phyloP scores from a whole-genome alignment of 257 asterid genomes.

The Penstemon eatonii region DNA sequence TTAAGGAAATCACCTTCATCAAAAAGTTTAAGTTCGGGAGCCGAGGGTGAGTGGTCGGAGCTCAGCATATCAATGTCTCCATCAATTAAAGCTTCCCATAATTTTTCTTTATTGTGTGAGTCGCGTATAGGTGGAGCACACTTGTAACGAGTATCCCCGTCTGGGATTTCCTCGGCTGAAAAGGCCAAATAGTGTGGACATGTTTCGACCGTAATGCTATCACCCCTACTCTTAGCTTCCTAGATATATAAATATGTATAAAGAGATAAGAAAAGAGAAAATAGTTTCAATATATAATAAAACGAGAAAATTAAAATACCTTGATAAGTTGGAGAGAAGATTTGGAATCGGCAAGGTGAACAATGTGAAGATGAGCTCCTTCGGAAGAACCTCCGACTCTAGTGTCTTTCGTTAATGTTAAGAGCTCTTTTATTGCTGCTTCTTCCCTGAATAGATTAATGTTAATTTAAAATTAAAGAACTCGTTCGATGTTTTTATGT shows the following conservation, averaged over 20 bases:
- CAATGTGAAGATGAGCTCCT: constrained; percentile 96
- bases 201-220: constrained; percentile 85
- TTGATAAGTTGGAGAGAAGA: constrained; percentile 76
- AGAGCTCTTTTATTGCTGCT: constrained; percentile 80
- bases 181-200: constrained; percentile 98
- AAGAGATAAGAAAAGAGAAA: constrained; percentile 1
- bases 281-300: neutral
- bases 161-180: constrained; percentile 88
- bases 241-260: constrained; percentile 24
- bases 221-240: constrained; percentile 88
- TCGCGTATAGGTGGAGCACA: constrained; percentile 97
- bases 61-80: constrained; percentile 92
- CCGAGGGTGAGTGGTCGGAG: constrained; percentile 95
- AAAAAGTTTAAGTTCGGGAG: constrained; percentile 80
- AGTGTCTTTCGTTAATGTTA: constrained; percentile 59
- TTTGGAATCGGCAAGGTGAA: constrained; percentile 86
- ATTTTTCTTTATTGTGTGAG: constrained; percentile 62
- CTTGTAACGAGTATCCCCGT: constrained; percentile 97
- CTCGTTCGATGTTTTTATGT: neutral
- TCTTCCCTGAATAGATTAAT: constrained; percentile 66
- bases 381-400: constrained; percentile 76
- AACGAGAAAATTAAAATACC: constrained; percentile 36
- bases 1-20: constrained; percentile 76
- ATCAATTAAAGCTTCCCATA: constrained; percentile 86
- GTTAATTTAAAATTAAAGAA: neutral